Evolutionary conservation across 2,329 filamentous ascomycete species (phyloP), one percentile per base, ranked within the genome.

Genomic region (Phyllosticta citrichinensis): DNA sequence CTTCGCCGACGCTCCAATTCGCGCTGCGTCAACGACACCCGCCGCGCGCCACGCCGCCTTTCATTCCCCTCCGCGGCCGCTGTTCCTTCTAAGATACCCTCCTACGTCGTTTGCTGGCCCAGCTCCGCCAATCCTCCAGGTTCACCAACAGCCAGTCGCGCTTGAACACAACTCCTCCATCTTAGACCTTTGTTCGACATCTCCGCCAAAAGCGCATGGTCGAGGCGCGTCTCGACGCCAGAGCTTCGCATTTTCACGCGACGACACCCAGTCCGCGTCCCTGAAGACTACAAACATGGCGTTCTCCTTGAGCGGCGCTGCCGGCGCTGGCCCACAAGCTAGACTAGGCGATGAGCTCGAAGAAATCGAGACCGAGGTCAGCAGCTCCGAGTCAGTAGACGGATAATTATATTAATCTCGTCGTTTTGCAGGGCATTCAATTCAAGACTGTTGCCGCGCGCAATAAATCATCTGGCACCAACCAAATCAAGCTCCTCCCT

Each of bases 281-380:
- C 17, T 47, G 14, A 47, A 47, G 40, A 47, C 40, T 47, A 69
- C 69, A 58, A 72, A 61, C 64, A 86, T 90, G 87, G 83, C 86
- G 61, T 88, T 88, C 74, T 79, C 80, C 72, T 86, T 86, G 55
- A n/a, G 71, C 58, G 70, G 68, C 61, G 76, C 73, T 62, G 72
- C 73, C 63, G 78, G 74, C 60, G 69, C 69, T 60, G 71, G 63
- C 64, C 68, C 66, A 54, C 71, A 71, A 64, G 73, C 74, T 57
- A 78, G 81, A 70, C 71, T 75, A 64, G 89, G 88, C 52, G 80
- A 83, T 56, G 85, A 91, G 69, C 80, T 96, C 60, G 80, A 86
- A 66, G 86, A 91, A 65, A 88, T 96, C 66, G 84, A 87, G 72
- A 93, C 91, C 66, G 90, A 96, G 80, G 89, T 91, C 54, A 61